Base-by-base conservation (phyloP, 2,329 filamentous ascomycete genomes). In the Fusarium nisikadoi region DNA sequence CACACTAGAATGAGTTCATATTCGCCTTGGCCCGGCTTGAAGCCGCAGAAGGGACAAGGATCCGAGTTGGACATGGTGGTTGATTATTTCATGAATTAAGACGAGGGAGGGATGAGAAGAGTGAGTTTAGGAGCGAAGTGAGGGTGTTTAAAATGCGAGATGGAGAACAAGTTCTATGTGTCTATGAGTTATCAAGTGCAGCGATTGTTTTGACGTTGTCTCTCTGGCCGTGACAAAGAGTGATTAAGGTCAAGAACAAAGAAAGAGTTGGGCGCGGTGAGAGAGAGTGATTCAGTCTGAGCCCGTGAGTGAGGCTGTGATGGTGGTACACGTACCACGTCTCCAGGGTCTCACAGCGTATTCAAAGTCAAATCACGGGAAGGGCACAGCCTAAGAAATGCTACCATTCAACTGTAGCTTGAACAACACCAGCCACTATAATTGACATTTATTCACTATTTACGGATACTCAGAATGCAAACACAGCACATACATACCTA, bases 31-130 rank as follows among this genome's bases (percentile, higher is more conserved):
- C 60, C 63, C 16, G 77, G 65, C 36, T 70, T 73, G 68, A 79
- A 82, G 57, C 79, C 78, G 62, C 82, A 84, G 56, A 83, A 84
- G 5, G 82, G 82, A 52, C 82, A 78, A 59, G 70, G 70, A 45
- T 73, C 49, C 23, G 57, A 45, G 31, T 41, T 41, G 36, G 66
- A 46, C 70, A 73, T 73, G 25, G 43, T 39, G 36, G 29, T 36
- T 27, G 36, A 27, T 38, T 47, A 42, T 70, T 43, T 53, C 49
- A 58, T 41, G 46, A 25, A 27, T n/a, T 35, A 55, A 38, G 41
- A 23, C 16, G 19, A 36, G 10, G 23, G 19, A 31, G 13, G 20
- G 27, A 29, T 23, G 36, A 50, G 38, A 29, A 31, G 31, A 43
- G 33, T 25, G 43, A 33, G 27, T 13, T 49, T 33, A 42, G 53